phyloP scores from a whole-genome alignment of 352 stramenopile species.

The Phytophthora palmivora region DNA sequence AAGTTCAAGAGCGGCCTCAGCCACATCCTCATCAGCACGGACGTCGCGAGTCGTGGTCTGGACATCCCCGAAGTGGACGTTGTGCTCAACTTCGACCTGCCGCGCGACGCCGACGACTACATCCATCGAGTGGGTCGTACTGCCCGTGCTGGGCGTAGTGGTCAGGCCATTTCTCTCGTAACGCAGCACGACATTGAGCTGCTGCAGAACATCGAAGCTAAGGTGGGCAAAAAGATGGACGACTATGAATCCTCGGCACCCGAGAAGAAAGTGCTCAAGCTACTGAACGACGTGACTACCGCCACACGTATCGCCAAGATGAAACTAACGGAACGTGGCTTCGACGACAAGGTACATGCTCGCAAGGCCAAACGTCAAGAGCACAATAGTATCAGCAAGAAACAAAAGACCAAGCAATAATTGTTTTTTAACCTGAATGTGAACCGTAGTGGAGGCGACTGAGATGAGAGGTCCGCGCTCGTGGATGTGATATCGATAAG shows the following conservation, averaged over 20 bases:
- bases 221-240: slow-evolving; percentile 91
- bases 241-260: slow-evolving; percentile 82
- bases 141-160: slow-evolving; percentile 90
- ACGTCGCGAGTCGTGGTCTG: slow-evolving; percentile 96
- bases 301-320: slow-evolving; percentile 94
- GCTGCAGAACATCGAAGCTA: slow-evolving; percentile 95
- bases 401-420: slow-evolving; percentile 9
- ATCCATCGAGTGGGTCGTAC: slow-evolving; percentile 98
- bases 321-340: slow-evolving; percentile 88
- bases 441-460: no score
- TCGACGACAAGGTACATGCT: slow-evolving; percentile 86
- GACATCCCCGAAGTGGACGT: slow-evolving; percentile 97
- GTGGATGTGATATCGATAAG: no score
- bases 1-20: slow-evolving; percentile 97
- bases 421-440: no score
- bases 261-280: slow-evolving; percentile 95
- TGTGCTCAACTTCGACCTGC: slow-evolving; percentile 98
- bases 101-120: slow-evolving; percentile 96
- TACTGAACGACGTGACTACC: slow-evolving; percentile 96
- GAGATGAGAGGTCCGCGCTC: no score
- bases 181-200: slow-evolving; percentile 95
- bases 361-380: slow-evolving; percentile 74
- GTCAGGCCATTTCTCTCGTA: slow-evolving; percentile 94
- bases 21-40: slow-evolving; percentile 96
- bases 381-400: slow-evolving; percentile 43